Conservation (phyloP, 2,329 filamentous ascomycete species). For the Hypoxylon rubiginosum region DNA sequence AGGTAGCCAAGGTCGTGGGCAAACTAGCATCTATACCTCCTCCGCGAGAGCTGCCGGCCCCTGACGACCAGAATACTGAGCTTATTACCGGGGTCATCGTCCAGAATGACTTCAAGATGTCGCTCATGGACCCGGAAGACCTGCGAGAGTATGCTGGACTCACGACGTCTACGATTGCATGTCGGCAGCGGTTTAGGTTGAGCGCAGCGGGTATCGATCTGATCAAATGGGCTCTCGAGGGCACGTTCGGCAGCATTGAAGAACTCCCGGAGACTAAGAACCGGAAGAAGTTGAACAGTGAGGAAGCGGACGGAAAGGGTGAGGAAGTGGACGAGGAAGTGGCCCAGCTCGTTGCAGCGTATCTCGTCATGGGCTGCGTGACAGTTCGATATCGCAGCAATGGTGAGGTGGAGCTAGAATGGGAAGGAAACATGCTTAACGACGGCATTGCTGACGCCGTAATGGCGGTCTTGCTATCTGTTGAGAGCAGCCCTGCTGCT, state of each 20-base stretch:
- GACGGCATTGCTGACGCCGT: constrained; percentile 98
- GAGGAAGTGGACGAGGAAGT: constrained; percentile 74
- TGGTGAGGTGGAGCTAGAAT: constrained; percentile 90
- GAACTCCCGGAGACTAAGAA: constrained; percentile 70
- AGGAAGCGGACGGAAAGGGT: constrained; percentile 49
- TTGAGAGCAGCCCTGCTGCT: constrained; percentile 93
- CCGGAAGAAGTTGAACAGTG: constrained; percentile 53
- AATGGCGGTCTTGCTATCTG: constrained; percentile 90
- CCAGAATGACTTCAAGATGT: constrained; percentile 97
- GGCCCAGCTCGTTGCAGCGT: constrained; percentile 66
- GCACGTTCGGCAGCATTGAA: constrained; percentile 91
- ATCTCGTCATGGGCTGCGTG: constrained; percentile 90
- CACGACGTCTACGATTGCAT: constrained; percentile 93
- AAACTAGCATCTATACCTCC: constrained; percentile 87
- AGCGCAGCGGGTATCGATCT: constrained; percentile 91
- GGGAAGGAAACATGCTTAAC: constrained; percentile 98
- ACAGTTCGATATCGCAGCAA: constrained; percentile 81
- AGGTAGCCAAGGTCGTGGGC: constrained; percentile 95
- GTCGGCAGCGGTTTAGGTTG: constrained; percentile 89
- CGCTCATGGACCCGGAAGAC: constrained; percentile 96
- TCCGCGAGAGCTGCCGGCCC: constrained; percentile 59
- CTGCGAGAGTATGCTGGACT: constrained; percentile 96
- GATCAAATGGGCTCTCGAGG: constrained; percentile 93
- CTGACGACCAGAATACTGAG: constrained; percentile 54
- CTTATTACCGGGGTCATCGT: constrained; percentile 92